Base-by-base conservation (phyloP, 2,329 filamentous ascomycete species). In the Pseudovirgaria hyperparasitica region DNA sequence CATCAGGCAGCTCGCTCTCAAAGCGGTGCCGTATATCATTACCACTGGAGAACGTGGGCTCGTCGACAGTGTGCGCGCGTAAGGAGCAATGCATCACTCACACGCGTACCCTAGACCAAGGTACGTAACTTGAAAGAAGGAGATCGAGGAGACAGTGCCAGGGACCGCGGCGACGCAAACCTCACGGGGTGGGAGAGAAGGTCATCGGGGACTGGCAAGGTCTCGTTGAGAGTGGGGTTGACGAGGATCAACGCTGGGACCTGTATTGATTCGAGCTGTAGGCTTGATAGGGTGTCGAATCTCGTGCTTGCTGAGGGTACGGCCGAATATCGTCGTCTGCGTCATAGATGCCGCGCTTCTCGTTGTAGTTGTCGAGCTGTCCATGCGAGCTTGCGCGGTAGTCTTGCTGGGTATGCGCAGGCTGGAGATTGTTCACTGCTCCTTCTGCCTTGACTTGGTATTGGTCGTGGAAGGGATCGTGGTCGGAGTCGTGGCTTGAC, bases 401-500 rank as follows among this genome's bases (percentile, higher is more conserved):
- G n/a, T n/a, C n/a, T n/a, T n/a, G n/a, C n/a, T n/a, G n/a, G n/a
- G n/a, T n/a, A n/a, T n/a, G n/a, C n/a, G n/a, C n/a, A n/a, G n/a
- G n/a, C n/a, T n/a, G n/a, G n/a, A n/a, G n/a, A n/a, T n/a, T n/a
- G n/a, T n/a, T n/a, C n/a, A n/a, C n/a, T n/a, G n/a, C n/a, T n/a
- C n/a, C n/a, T n/a, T n/a, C n/a, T n/a, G n/a, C n/a, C n/a, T n/a
- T n/a, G n/a, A n/a, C n/a, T n/a, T n/a, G n/a, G n/a, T n/a, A n/a
- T n/a, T n/a, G n/a, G n/a, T n/a, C n/a, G n/a, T n/a, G n/a, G n/a
- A n/a, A n/a, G 47, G 48, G 19, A 63, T 45, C 9, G 58, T 62
- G 40, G 62, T 63, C n/a, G 57, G 46, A 35, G 58, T 57, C 22
- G 54, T 33, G 52, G 58, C 39, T 62, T 62, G 31, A 48, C 55